These are phyloP conservation scores for Starmerella lactis-condensi DNA, from an alignment of 805 yeast species.

Conservation along the genomic window DNA sequence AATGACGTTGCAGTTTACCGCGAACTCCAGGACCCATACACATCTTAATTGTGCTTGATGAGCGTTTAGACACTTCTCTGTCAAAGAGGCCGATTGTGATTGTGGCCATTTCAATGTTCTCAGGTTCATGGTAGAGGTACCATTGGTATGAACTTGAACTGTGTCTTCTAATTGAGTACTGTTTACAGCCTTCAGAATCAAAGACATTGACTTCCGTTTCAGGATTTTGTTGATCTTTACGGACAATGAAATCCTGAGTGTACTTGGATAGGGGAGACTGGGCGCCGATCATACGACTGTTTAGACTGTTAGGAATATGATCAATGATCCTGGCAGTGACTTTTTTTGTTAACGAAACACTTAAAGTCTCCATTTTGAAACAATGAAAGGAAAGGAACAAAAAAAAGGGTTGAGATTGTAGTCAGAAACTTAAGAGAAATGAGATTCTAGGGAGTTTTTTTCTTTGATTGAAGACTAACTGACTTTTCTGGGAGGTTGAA, in stretches of 20 bases:
- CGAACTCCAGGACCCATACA: conserved; percentile 25
- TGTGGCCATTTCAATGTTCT: conserved; percentile 32
- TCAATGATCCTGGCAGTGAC: too few relatives aligned
- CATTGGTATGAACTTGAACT: conserved; percentile 33
- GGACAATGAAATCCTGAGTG: conserved; percentile 28
- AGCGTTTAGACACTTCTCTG: conserved; percentile 29
- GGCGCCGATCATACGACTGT: too few relatives aligned
- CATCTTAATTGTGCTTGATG: conserved; percentile 26
- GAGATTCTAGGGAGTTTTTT: too few relatives aligned
- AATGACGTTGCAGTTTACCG: conserved; percentile 24
- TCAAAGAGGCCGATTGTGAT: conserved; percentile 32
- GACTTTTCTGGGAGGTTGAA: too few relatives aligned
- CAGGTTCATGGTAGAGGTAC: conserved; percentile 31
- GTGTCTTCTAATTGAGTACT: conserved; percentile 35
- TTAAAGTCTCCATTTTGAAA: too few relatives aligned
- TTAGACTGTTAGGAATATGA: too few relatives aligned
- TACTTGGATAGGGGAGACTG: not conserved
- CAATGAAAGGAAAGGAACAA: too few relatives aligned
- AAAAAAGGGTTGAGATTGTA: too few relatives aligned
- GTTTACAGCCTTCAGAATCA: conserved; percentile 28
- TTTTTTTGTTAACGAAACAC: too few relatives aligned
- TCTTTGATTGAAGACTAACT: too few relatives aligned
- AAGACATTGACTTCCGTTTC: conserved; percentile 33
- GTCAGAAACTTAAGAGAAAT: too few relatives aligned
- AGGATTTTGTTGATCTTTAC: conserved; percentile 33